Base-by-base conservation (phyloP, 371 early-diverging fungal genomes). In the Saksenaea vasiformis region DNA sequence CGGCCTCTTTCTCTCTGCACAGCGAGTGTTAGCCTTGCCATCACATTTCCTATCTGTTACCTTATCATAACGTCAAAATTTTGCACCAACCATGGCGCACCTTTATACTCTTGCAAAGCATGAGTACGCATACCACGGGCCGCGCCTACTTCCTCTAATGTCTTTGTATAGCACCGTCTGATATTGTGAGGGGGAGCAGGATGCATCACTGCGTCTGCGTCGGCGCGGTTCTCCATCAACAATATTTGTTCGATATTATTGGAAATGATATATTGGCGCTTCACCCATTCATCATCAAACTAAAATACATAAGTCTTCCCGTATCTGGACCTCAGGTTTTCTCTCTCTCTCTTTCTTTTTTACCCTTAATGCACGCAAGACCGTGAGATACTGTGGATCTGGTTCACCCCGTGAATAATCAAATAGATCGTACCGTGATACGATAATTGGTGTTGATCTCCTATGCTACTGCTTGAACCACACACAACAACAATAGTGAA, bases 381-480 rank as follows among this genome's bases (percentile, higher is more conserved):
- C 82, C 0, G 96, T 95, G 26, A 89, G 39, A 57, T 76, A 87
- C 9, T 69, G 7, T 7, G 61, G 22, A 54, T 85, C 84, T 1
- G 96, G 95, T 63, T 94, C 91, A 24, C 92, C 93, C 8, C 38
- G 24, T 0, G 83, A 65, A 65, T 85, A 91, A 69, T 93, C 90
- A 70, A 95, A 91, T 9, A 87, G 17, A 61, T 92, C 87, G 31
- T 78, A 67, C n/a, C 70, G 82, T 55, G 87, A 78, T 8, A 91
- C 83, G 22, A 90, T 61, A 17, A 93, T 84, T 27, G 79, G 71
- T 9, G 76, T 76, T 36, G 70, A 10, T 5, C 24, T 19, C 63
- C 70, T 61, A 26, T n/a, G 22, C 34, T 15, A 19, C 22, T 17
- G 11, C 47, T 57, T 41, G 19, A 47, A 22, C 11, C 22, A 19